These are phyloP conservation scores for Suillus occidentalis DNA, from an alignment of 768 basidiomycete genomes.

Conservation along the genomic window DNA sequence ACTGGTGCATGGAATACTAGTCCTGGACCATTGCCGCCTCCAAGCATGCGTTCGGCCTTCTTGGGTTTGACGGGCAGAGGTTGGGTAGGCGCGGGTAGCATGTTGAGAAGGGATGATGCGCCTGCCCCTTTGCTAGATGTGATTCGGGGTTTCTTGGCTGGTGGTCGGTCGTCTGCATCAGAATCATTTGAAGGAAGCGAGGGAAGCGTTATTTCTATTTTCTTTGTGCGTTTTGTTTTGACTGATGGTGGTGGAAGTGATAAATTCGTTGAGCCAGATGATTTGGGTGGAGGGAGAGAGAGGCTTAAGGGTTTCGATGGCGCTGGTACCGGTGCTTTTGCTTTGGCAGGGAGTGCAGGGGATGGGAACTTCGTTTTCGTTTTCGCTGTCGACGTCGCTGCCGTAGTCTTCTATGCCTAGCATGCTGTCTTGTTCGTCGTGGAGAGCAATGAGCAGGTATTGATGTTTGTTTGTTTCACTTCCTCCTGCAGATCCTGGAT, in stretches of 20 bases:
- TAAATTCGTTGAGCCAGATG: constrained; percentile 23
- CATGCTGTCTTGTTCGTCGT: constrained; percentile 40
- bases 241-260: constrained; percentile 31
- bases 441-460: constrained; percentile 1
- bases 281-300: constrained; percentile 38
- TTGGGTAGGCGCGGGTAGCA: constrained; percentile 75
- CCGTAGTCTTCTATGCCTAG: constrained; percentile 78
- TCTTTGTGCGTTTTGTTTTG: constrained; percentile 43
- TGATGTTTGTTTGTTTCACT: constrained; percentile 1
- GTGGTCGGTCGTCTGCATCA: constrained; percentile 50
- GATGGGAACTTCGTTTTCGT: constrained; percentile 34
- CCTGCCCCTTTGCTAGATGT: constrained; percentile 46
- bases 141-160: constrained; percentile 58
- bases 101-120: constrained; percentile 61
- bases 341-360: neutral
- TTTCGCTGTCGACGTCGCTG: constrained; percentile 65
- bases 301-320: constrained; percentile 32
- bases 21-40: constrained; percentile 60
- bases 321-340: constrained; percentile 23
- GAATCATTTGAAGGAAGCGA: constrained; percentile 33
- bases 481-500: neutral
- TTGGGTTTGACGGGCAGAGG: constrained; percentile 38
- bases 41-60: constrained; percentile 56
- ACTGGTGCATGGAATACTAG: constrained; percentile 53
- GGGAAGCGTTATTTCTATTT: constrained; percentile 41